Percentiles rank a stretch among this genome's conserved stretches.
Conservation (phyloP, 768 basidiomycete genomes). For the Hebeloma cylindrosporum region DNA sequence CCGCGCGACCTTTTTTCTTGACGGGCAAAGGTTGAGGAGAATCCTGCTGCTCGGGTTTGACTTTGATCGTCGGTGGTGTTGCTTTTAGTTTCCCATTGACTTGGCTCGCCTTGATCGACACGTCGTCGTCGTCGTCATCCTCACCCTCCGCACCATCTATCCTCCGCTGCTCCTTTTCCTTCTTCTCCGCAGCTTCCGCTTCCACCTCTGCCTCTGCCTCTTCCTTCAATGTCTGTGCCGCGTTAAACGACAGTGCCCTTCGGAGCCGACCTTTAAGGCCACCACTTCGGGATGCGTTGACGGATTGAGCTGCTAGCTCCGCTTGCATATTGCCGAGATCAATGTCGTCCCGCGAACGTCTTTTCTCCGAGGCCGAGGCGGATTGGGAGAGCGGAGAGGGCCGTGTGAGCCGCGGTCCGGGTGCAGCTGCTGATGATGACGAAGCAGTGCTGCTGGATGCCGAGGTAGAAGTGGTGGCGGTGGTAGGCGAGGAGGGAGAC, state of each 20-base stretch:
- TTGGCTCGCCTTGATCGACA: conserved; percentile 48
- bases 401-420: conserved; percentile 43
- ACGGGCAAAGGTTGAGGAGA: conserved; percentile 47
- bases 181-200: conserved; percentile 29
- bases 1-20: conserved; percentile 74
- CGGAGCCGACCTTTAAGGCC: conserved; percentile 80
- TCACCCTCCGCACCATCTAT: conserved; percentile 40
- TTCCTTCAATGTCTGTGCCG: conserved; percentile 45
- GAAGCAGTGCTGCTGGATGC: conserved; percentile 31
- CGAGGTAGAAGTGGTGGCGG: conserved; percentile 37
- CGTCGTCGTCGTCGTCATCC: conserved; percentile 47
- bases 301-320: conserved; percentile 34
- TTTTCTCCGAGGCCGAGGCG: conserved; percentile 63
- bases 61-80: conserved; percentile 26
- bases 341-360: conserved; percentile 77
- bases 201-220: conserved; percentile 33
- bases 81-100: conserved; percentile 34
- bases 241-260: conserved; percentile 67
- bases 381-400: conserved; percentile 75
- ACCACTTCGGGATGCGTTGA: conserved; percentile 49
- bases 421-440: conserved; percentile 31
- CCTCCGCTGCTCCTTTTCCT: conserved; percentile 44
- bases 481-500: conserved; percentile 26
- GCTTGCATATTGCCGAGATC: conserved; percentile 54
- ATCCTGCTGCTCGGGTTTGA: conserved; percentile 39